These are phyloP conservation scores for Agrocybe chaxingu DNA, from an alignment of 768 basidiomycete species.

Conservation along the genomic window DNA sequence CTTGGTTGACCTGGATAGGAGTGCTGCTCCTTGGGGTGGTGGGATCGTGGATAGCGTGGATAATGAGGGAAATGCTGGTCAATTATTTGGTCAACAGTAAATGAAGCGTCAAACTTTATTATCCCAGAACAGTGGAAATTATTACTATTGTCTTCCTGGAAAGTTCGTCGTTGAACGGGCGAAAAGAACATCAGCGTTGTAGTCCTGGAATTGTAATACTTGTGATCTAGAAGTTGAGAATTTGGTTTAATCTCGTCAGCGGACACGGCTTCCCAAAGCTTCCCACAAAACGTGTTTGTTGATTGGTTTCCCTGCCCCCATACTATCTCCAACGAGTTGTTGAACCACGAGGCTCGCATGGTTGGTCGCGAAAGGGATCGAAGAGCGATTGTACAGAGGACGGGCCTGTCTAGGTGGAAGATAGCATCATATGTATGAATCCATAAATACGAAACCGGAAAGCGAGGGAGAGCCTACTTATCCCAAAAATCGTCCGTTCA, in stretches of 20 bases:
- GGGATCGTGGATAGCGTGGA: constrained; percentile 39
- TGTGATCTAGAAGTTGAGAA: constrained; percentile 30
- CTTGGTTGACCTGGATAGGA: constrained; percentile 45
- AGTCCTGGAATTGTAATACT: constrained; percentile 14
- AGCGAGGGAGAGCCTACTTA: constrained; percentile 15
- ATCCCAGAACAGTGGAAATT: constrained; percentile 23
- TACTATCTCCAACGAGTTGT: constrained; percentile 14
- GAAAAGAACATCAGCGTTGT: constrained; percentile 18
- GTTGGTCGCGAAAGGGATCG: constrained; percentile 24
- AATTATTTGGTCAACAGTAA: constrained; percentile 23
- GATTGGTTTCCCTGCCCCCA: constrained; percentile 7
- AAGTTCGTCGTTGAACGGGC: constrained; percentile 15
- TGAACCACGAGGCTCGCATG: constrained; percentile 25
- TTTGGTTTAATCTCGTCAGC: constrained; percentile 17
- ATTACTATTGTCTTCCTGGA: constrained; percentile 19
- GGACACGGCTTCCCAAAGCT: constrained; percentile 23
- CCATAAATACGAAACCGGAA: constrained; percentile 25
- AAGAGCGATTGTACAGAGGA: constrained; percentile 26
- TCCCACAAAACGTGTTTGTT: constrained; percentile 15
- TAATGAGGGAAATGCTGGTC: constrained; percentile 32
- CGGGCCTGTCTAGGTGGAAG: constrained; percentile 22
- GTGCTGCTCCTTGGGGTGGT: constrained; percentile 39
- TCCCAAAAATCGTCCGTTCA: constrained; percentile 23
- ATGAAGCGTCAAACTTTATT: constrained; percentile 28
- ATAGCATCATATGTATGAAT: constrained; percentile 26